These are phyloP conservation scores for Gynochthodes officinalis DNA, from an alignment of 257 asterid genomes.

Conservation along the genomic window DNA sequence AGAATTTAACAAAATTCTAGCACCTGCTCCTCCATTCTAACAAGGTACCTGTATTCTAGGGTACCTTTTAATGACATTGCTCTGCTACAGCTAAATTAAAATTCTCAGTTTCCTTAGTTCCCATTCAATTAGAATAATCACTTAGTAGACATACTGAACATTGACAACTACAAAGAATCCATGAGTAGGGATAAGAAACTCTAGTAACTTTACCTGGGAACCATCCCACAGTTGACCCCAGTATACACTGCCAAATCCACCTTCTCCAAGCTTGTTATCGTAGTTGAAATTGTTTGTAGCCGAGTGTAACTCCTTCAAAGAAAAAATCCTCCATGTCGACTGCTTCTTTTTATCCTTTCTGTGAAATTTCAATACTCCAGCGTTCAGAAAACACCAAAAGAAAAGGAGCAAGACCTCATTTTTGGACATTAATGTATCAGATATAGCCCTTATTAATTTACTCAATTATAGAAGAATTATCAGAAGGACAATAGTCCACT, in stretches of 20 bases:
- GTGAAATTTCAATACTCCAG: conserved; percentile 9
- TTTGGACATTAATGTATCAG: background rate
- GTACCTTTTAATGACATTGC: background rate
- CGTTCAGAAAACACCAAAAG: conserved; percentile 10
- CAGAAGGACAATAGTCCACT: background rate
- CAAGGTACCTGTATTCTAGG: background rate
- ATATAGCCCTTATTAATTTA: background rate
- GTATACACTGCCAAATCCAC: conserved; percentile 97
- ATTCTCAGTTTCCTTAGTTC: background rate
- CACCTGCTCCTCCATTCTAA: background rate
- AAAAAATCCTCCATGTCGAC: conserved; percentile 81
- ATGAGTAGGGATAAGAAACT: background rate
- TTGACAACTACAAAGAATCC: background rate
- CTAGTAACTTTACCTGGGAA: conserved; percentile 62
- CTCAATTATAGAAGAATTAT: background rate
- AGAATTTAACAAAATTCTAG: background rate
- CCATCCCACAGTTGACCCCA: conserved; percentile 99
- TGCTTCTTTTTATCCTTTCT: conserved; percentile 33
- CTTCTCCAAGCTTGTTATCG: conserved; percentile 99
- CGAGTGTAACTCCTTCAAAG: conserved; percentile 86
- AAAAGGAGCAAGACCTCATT: background rate
- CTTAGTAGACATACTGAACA: background rate
- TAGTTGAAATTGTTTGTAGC: conserved; percentile 95
- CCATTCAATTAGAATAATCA: background rate
- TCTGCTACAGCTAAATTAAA: background rate